Base-by-base conservation (phyloP, 2,329 filamentous ascomycete genomes). In the Chrysoporthe austroafricana region DNA sequence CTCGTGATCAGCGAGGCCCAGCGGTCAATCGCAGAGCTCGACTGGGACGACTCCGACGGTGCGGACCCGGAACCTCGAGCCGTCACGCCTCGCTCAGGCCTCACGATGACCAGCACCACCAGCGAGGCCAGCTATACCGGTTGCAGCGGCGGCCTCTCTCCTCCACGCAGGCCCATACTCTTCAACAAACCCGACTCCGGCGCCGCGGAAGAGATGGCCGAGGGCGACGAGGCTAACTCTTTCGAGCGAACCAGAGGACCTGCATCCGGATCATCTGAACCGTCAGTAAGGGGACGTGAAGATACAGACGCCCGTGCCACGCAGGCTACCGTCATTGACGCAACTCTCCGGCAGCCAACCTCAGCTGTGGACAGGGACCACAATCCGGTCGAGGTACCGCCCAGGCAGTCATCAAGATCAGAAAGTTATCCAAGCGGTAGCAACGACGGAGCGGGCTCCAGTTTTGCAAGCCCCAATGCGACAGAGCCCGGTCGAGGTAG, bases 11-110 rank as follows among this genome's bases (percentile, higher is more conserved):
- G 14, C 42, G 59, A 63, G 43, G 66, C 66, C 6, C 63, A 62
- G 57, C 42, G 54, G 26, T 57, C 62, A 21, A 68, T 68, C 59
- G 34, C 57, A 34, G 66, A 65, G 32, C 34, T 65, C 2, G 46
- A 62, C 6, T 68, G 66, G 66, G 66, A 68, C 62, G 62, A 68
- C 62, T 48, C 62, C 26, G 66, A 62, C 66, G 34, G 58, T 43
- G 32, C n/a, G 14, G 57, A 57, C 42, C 18, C 52, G 5, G 66
- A 66, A 52, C 61, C 9, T 54, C 56, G 62, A 62, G 39, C 66
- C 1, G 36, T 39, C 32, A 58, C 66, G 13, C 43, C 65, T n/a
- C 52, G 26, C 57, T 56, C 62, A 14, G 50, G 43, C 48, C 3
- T 57, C 11, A 63, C 66, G 2, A 42, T 58, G 39, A 26, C 66